Conservation (phyloP, 805 yeast species). For the Pichia kluyveri region DNA sequence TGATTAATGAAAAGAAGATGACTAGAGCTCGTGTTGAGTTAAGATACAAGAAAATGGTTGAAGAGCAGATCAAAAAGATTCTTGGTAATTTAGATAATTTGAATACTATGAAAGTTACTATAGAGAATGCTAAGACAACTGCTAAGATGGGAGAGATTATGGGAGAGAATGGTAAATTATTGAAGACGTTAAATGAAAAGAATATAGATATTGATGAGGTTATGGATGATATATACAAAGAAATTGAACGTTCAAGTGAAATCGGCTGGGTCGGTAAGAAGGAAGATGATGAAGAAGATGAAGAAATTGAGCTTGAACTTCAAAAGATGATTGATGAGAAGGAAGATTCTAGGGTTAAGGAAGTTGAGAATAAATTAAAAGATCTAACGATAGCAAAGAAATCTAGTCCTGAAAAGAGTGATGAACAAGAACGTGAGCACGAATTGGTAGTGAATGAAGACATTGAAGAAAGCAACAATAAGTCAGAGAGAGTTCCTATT, state of each 20-base stretch:
- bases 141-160: constrained; percentile 15
- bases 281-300: constrained; percentile 14
- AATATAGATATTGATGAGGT: constrained; percentile 15
- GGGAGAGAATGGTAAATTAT: constrained; percentile 17
- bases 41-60: constrained; percentile 15
- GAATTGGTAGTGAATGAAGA: neutral
- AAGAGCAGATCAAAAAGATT: constrained; percentile 15
- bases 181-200: constrained; percentile 19
- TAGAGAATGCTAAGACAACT: constrained; percentile 23
- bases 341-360: neutral
- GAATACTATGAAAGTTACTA: constrained; percentile 13
- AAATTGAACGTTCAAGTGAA: constrained; percentile 14
- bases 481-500: neutral
- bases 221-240: constrained; percentile 14
- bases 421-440: too few relatives aligned
- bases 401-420: neutral
- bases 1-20: constrained; percentile 12
- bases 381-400: constrained; percentile 7
- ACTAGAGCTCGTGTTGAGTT: constrained; percentile 18
- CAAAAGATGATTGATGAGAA: constrained; percentile 1
- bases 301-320: constrained; percentile 17
- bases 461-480: neutral
- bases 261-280: neutral
- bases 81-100: constrained; percentile 17
- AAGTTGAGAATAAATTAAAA: constrained; percentile 6